Base-by-base conservation (phyloP, 306 rosid species). In the Urtica urens region DNA sequence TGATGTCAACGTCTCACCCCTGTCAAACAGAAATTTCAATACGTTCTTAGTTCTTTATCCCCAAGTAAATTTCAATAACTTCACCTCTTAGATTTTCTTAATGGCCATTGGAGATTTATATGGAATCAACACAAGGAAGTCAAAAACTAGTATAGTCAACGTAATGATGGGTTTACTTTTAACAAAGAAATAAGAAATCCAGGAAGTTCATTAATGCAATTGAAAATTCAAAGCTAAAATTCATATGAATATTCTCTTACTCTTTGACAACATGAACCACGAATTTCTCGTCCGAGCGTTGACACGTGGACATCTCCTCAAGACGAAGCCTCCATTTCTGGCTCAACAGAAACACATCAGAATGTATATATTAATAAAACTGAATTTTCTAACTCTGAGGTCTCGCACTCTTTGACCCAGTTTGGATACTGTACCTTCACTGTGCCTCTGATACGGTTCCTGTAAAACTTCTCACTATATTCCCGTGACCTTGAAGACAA, bases 311-410 rank as follows among this genome's bases (percentile, higher is more conserved):
- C 23, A 49, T 27, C 17, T 55, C 63, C 54, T 49, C 49, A 48
- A 68, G 25, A 21, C 54, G 73, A 49, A 68, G 22, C 68, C 64
- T 60, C 68, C 73, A 68, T 68, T 51, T 68, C 59, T 68, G 68
- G n/a, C 63, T 29, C 25, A 23, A 54, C 13, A 19, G 49, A 22
- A 55, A n/a, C n/a, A n/a, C n/a, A n/a, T n/a, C n/a, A n/a, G 3
- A 9, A 19, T 4, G 7, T 43, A 20, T 10, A 43, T 30, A 23
- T 23, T 5, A 7, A 29, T 31, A 28, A 55, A 63, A 18, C 30
- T 31, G 34, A 41, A 24, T n/a, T n/a, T n/a, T n/a, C n/a, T n/a
- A n/a, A n/a, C n/a, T n/a, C n/a, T n/a, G n/a, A n/a, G n/a, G n/a
- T n/a, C n/a, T n/a, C 13, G 14, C 8, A 39, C 11, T 8, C 28